Conservation (phyloP, 306 rosid species). For the barrel medic (Medicago truncatula) region MtrunA17r5.0-ANR NC_053042.1:52985001-52985500, state of each 20-base stretch:
- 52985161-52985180: conserved; percentile 6
- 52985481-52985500: conserved; percentile 80
- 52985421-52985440: conserved; percentile 40
- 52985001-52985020: background rate
- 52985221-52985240: conserved; percentile 29
- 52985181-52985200: conserved; percentile 24
- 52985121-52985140: conserved; percentile 15
- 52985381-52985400: conserved; percentile 30
- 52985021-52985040: conserved; percentile 11
- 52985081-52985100: background rate
- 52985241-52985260: conserved; percentile 17
- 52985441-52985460: conserved; percentile 76
- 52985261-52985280: conserved; percentile 10
- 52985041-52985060: conserved; percentile 23
- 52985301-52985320: background rate
- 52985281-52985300: background rate
- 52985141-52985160: conserved; percentile 10
- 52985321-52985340: too few species aligned
- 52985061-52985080: conserved; percentile 1
- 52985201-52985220: conserved; percentile 18
- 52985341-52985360: background rate
- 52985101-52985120: conserved; percentile 3
- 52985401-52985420: conserved; percentile 20
- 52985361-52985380: conserved; percentile 16
- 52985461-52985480: conserved; percentile 88